Conservation (phyloP, 2,329 filamentous ascomycete genomes). For the Fusarium bactridioides region DNA sequence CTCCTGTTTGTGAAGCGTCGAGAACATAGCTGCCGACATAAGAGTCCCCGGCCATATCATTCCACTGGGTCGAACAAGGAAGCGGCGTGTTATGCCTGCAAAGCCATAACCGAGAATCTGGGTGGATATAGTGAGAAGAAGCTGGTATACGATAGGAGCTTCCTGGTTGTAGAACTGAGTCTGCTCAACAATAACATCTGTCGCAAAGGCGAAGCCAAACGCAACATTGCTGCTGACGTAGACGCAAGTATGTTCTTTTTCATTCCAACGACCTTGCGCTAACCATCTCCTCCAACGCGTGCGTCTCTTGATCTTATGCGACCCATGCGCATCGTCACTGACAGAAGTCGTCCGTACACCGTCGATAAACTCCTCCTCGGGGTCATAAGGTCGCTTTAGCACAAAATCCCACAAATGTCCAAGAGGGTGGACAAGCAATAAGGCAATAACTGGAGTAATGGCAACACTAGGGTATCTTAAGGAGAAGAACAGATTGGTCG, state of each 20-base stretch:
- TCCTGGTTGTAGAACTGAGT: conserved; percentile 89
- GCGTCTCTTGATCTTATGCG: conserved; percentile 39
- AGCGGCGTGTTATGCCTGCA: conserved; percentile 80
- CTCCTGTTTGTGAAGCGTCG: conserved; percentile 83
- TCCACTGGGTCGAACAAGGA: conserved; percentile 82
- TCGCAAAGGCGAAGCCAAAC: conserved; percentile 89
- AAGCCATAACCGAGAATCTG: conserved; percentile 89
- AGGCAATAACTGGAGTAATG: conserved; percentile 87
- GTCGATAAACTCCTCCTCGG: conserved; percentile 57
- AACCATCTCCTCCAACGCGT: conserved; percentile 73
- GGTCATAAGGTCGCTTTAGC: conserved; percentile 68
- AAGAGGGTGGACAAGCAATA: conserved; percentile 84
- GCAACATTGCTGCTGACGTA: conserved; percentile 91
- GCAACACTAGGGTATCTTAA: conserved; percentile 89
- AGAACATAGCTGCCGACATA: conserved; percentile 90
- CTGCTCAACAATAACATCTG: conserved; percentile 90
- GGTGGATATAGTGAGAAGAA: conserved; percentile 84
- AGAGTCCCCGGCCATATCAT: conserved; percentile 94
- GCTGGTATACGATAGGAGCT: conserved; percentile 77
- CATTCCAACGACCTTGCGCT: conserved; percentile 83
- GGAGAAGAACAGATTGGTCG: conserved; percentile 88
- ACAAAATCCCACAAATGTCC: conserved; percentile 80
- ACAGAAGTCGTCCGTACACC: conserved; percentile 51
- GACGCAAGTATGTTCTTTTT: conserved; percentile 88
- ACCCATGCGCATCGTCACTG: conserved; percentile 26